Base-by-base conservation (phyloP, 805 yeast species). In the Crinitomyces ghanaensis region DNA sequence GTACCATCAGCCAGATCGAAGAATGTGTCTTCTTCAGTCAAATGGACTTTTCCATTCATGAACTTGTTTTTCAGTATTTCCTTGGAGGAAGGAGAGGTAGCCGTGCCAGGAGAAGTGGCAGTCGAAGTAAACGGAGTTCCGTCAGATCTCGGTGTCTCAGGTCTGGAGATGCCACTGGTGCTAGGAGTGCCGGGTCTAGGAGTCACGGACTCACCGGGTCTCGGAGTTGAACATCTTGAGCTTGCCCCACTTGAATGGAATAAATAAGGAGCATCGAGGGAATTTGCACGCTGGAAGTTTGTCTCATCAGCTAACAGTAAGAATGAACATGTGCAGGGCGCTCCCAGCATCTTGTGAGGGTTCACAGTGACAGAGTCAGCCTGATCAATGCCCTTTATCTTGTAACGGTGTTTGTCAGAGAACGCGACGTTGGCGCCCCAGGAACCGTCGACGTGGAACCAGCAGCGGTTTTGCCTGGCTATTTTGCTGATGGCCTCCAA, bases 271-370 rank as follows among this genome's bases (percentile, higher is more conserved):
- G 94, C 94, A 20, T 66, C 60, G 32, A 83, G 59, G 2, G 93
- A 77, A 61, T 80, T 81, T 9, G 93, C 77, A 30, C 66, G 65
- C 44, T 74, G 78, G 58, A 83, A 78, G 4, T 65, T 54, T 16
- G 69, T 49, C 28, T 72, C 77, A 46, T 81, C 74, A 1, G 91
- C 91, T 5, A 81, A 61, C 29, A 82, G 62, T 37, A 82, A 57
- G 51, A 83, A 82, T 12, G 88, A 78, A 46, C 74, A 69, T 1
- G 66, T 61, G 38, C 60, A 49, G 11, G 94, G 93, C 9, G 79
- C 82, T n/a, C 94, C 94, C 27, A 82, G 65, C 81, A 79, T 74
- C 49, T 82, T 82, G 59, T 82, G 94, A 3, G 94, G 94, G 49
- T 82, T 83, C 15, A 74, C 68, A 2, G 94, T 82, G 36, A 82